These are phyloP conservation scores for Hypoxylon perforatum DNA, from an alignment of 495 filamentous ascomycete genomes.

Conservation along the genomic window DNA sequence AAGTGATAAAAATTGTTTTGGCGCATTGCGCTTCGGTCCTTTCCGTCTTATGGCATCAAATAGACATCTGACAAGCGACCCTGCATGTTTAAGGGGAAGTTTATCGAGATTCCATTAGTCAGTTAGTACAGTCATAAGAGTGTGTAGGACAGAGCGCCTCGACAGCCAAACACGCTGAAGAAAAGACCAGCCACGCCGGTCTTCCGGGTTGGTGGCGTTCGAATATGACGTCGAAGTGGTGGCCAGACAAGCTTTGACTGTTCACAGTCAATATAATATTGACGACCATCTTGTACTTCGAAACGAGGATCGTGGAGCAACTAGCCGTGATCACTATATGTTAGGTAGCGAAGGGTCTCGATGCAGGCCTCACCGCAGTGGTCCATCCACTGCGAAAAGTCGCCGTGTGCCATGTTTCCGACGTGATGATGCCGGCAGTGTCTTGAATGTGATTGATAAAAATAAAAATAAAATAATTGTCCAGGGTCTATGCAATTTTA, in stretches of 20 bases:
- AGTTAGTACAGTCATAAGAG: slow-evolving; percentile 12
- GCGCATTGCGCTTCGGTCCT: slow-evolving; percentile 39
- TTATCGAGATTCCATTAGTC: slow-evolving; percentile 12
- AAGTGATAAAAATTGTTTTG: slow-evolving; percentile 6
- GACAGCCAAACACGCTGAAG: slow-evolving; percentile 9
- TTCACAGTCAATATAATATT: slow-evolving; percentile 13
- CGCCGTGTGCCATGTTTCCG: slow-evolving; percentile 14
- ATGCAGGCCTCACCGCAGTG: slow-evolving; percentile 10
- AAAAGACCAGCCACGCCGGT: slow-evolving; percentile 27
- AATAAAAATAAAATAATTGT: slow-evolving; percentile 24
- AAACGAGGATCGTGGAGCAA: slow-evolving; percentile 2
- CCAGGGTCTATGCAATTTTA: slow-evolving; percentile 18
- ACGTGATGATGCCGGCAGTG: slow-evolving; percentile 21
- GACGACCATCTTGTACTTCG: slow-evolving; percentile 15
- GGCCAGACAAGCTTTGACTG: slow-evolving; percentile 8
- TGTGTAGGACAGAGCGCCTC: slow-evolving; percentile 24
- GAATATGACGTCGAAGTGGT: slow-evolving; percentile 16
- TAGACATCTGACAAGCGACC: slow-evolving; percentile 8
- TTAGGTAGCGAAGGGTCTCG: neutral
- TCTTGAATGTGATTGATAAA: slow-evolving; percentile 28
- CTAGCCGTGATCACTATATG: neutral
- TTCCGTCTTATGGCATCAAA: slow-evolving; percentile 21
- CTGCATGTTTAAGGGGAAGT: slow-evolving; percentile 20
- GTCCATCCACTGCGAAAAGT: slow-evolving; percentile 5
- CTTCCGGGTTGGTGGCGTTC: slow-evolving; percentile 16